Conservation (phyloP, 495 filamentous ascomycete genomes). For the Alectoria sarmentosa region DNA sequence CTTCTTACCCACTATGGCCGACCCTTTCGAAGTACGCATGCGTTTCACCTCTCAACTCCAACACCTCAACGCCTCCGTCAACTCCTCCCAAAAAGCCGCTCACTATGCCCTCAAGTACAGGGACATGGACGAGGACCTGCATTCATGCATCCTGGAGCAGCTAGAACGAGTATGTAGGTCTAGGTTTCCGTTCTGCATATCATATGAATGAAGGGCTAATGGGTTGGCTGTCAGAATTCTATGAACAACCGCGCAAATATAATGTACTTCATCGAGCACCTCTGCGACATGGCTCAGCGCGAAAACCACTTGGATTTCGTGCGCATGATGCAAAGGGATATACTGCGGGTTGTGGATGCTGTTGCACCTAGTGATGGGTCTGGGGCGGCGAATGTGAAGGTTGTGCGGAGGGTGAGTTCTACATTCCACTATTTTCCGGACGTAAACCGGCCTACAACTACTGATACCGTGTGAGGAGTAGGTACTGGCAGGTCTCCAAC, state of each 20-base stretch:
- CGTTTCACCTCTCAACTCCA: conserved; percentile 86
- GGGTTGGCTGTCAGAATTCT: conserved; percentile 49
- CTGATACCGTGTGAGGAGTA: conserved; percentile 21
- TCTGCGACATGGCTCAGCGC: conserved; percentile 76
- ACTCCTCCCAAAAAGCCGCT: conserved; percentile 84
- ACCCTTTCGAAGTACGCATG: conserved; percentile 98
- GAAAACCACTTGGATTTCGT: conserved; percentile 72
- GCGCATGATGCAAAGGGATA: conserved; percentile 90
- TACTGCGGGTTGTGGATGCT: conserved; percentile 79
- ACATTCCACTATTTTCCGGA: neutral
- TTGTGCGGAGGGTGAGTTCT: conserved; percentile 61
- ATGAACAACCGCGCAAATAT: conserved; percentile 98
- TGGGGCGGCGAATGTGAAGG: conserved; percentile 90
- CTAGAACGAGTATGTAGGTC: conserved; percentile 59
- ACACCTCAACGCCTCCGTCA: conserved; percentile 80
- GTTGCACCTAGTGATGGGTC: conserved; percentile 82
- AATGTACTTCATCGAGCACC: conserved; percentile 96
- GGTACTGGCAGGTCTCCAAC: conserved; percentile 63
- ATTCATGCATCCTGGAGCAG: conserved; percentile 94
- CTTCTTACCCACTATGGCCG: conserved; percentile 52
- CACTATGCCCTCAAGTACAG: conserved; percentile 89
- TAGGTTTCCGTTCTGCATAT: neutral
- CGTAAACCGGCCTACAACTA: neutral
- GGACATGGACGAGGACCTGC: conserved; percentile 92
- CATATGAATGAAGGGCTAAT: neutral